A percentile compares a stretch with the other conserved stretches of the same genome.
Evolutionary conservation across 257 asterid genomes (phyloP).

Genomic region (Petunia secreta): DNA sequence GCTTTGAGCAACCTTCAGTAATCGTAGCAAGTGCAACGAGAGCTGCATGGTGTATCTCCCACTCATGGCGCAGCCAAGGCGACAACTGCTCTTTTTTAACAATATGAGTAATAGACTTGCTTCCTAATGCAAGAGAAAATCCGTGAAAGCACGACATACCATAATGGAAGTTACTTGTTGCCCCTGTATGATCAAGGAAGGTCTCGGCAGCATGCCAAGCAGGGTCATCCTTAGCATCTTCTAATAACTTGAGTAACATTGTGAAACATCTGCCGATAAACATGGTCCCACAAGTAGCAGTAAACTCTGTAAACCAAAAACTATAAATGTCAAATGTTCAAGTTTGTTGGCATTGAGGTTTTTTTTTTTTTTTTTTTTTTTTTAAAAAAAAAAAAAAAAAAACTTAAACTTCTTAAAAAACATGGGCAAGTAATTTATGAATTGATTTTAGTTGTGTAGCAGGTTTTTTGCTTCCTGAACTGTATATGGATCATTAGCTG

Average conservation of each 20-base stretch:
- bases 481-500: too few relatives aligned
- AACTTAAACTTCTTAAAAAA: too few relatives aligned
- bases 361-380: too few relatives aligned
- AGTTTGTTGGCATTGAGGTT: too few relatives aligned
- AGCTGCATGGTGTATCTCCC: conserved; percentile 48
- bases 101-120: conserved; percentile 82
- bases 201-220: conserved; percentile 86
- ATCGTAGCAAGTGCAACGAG: conserved; percentile 87
- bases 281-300: conserved; percentile 46
- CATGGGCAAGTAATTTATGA: too few relatives aligned
- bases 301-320: too few relatives aligned
- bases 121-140: conserved; percentile 28
- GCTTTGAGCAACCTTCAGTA: conserved; percentile 92
- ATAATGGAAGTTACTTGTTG: conserved; percentile 74
- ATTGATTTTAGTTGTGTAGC: too few relatives aligned
- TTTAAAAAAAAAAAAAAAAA: too few relatives aligned
- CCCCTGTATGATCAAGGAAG: conserved; percentile 93
- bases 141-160: conserved; percentile 94
- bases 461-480: too few relatives aligned
- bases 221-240: conserved; percentile 87
- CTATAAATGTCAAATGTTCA: too few relatives aligned
- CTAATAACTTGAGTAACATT: conserved; percentile 73
- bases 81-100: conserved; percentile 81
- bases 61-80: conserved; percentile 74
- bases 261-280: conserved; percentile 79